A percentile compares a stretch with the other conserved stretches of the same genome.
Evolutionary conservation across 2,329 filamentous ascomycete species (phyloP).

Genomic region (Rutstroemia sp.): DNA sequence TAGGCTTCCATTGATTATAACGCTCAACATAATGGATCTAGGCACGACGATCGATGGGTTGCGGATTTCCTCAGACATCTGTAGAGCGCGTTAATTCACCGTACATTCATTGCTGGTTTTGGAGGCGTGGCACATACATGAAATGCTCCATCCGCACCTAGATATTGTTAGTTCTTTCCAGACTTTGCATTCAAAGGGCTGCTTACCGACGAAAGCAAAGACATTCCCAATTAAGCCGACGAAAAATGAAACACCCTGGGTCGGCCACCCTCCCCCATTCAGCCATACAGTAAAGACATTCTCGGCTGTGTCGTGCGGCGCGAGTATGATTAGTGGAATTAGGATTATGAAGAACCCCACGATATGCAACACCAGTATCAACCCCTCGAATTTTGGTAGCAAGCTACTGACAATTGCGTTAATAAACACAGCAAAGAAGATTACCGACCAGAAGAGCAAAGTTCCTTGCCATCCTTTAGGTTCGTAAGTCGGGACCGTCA

Average conservation of each 20-base stretch:
- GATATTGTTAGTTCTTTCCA: background rate
- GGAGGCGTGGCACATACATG: background rate
- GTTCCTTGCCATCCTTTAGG: background rate
- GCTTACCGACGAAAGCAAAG: conserved; percentile 5
- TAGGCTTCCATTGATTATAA: conserved; percentile 39
- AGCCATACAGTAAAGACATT: conserved; percentile 27
- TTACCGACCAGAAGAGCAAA: background rate
- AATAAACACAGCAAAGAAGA: conserved; percentile 28
- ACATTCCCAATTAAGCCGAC: conserved; percentile 31
- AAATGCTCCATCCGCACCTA: conserved; percentile 8
- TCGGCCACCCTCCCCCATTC: conserved; percentile 27
- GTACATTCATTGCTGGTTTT: background rate
- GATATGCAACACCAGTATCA: conserved; percentile 38
- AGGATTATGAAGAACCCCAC: conserved; percentile 38
- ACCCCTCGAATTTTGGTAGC: conserved; percentile 35
- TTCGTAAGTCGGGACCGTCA: background rate
- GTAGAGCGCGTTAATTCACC: background rate
- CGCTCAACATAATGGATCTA: conserved; percentile 35
- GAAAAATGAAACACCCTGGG: conserved; percentile 28
- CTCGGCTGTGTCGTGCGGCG: conserved; percentile 11
- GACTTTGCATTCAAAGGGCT: background rate
- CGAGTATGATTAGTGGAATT: conserved; percentile 30
- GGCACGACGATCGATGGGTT: conserved; percentile 6
- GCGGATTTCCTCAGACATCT: conserved; percentile 12
- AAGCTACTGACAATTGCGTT: conserved; percentile 34